A percentile compares a stretch with the other conserved stretches of the same genome.
These are phyloP conservation scores for Themeda triandra DNA, from an alignment of 176 grass and related monocot species.

Conservation along the genomic window DNA sequence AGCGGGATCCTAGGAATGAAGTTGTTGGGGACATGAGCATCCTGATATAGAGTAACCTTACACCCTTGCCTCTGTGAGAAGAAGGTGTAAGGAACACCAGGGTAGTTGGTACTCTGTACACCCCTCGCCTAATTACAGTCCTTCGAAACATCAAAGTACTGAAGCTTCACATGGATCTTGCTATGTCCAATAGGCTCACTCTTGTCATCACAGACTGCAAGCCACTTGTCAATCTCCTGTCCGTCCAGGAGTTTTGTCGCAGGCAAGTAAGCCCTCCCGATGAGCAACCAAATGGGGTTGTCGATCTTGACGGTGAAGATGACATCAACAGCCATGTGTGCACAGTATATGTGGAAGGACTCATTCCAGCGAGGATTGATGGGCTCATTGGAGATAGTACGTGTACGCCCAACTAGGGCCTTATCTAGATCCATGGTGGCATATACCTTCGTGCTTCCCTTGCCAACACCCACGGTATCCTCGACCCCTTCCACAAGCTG, in stretches of 20 bases:
- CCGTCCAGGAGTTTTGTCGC: constrained; percentile 34
- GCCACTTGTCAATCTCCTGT: constrained; percentile 48
- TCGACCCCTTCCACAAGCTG: constrained; percentile 65
- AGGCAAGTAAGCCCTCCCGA: constrained; percentile 65
- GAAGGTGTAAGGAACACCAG: constrained; percentile 68
- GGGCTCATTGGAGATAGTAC: constrained; percentile 41
- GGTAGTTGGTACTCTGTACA: constrained; percentile 45
- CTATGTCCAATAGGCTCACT: constrained; percentile 33
- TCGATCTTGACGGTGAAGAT: constrained; percentile 71
- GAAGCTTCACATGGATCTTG: constrained; percentile 64
- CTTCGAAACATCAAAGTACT: constrained; percentile 41
- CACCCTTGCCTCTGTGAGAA: constrained; percentile 60
- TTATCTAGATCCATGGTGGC: constrained; percentile 73
- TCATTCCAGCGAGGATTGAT: constrained; percentile 57
- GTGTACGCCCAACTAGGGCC: constrained; percentile 50
- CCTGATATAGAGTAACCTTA: constrained; percentile 53
- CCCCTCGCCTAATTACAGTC: constrained; percentile 51
- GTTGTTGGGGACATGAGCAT: constrained; percentile 59
- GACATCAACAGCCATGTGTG: constrained; percentile 56
- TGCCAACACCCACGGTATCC: constrained; percentile 49
- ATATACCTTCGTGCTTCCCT: constrained; percentile 47
- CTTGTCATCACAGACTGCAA: constrained; percentile 28
- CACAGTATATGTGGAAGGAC: constrained; percentile 73
- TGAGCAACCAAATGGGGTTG: constrained; percentile 35
- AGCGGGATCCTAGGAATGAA: constrained; percentile 64